Conservation (phyloP, 2,329 filamentous ascomycete species). For the Fusarium stilboides region DNA sequence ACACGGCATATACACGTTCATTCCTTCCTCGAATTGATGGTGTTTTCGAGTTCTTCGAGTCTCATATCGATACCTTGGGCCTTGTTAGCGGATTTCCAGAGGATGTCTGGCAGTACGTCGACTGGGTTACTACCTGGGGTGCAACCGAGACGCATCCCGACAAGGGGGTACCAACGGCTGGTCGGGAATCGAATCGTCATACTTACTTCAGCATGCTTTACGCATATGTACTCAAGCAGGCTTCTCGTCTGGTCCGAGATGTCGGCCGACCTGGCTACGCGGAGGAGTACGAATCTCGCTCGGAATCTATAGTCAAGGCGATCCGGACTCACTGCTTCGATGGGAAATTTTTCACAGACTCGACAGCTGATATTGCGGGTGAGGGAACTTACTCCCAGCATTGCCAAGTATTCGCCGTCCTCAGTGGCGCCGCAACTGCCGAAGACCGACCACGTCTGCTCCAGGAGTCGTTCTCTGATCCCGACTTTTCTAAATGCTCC, state of each 20-base stretch:
- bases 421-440: background rate
- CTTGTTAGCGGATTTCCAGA: background rate
- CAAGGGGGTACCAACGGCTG: background rate
- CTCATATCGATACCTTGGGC: background rate
- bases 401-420: background rate
- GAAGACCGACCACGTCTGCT: accelerated
- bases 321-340: background rate
- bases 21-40: background rate
- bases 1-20: background rate
- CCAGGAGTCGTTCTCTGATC: accelerated
- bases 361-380: background rate
- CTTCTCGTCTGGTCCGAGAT: background rate
- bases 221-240: background rate
- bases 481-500: background rate
- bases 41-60: background rate
- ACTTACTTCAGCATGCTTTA: background rate
- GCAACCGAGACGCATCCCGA: background rate
- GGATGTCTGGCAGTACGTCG: background rate
- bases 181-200: background rate
- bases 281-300: background rate
- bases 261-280: background rate
- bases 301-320: background rate
- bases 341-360: background rate
- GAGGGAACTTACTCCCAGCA: background rate
- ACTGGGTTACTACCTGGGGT: background rate